These are phyloP conservation scores for Xerocomellus amylosporus DNA, from an alignment of 768 basidiomycete species.

Conservation along the genomic window DNA sequence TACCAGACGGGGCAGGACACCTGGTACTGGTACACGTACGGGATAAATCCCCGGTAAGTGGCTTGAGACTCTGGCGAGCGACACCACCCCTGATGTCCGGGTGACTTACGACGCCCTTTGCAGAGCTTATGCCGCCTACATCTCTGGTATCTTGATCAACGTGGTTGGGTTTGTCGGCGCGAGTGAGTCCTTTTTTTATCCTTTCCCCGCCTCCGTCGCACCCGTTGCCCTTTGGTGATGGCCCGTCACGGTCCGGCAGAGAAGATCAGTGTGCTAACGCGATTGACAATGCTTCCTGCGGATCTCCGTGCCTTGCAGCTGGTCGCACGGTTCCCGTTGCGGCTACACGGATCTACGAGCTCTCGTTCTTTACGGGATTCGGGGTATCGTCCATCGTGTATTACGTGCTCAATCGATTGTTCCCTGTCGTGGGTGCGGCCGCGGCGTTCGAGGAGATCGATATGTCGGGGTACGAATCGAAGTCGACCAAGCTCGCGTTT, in stretches of 20 bases:
- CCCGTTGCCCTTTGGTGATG: not conserved
- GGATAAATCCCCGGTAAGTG: slow-evolving; percentile 64
- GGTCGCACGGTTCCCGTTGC: slow-evolving; percentile 61
- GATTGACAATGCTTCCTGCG: not conserved
- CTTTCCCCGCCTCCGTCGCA: not conserved
- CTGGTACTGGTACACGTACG: slow-evolving; percentile 76
- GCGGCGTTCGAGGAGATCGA: slow-evolving; percentile 56
- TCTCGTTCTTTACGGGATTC: slow-evolving; percentile 86
- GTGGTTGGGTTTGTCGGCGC: slow-evolving; percentile 80
- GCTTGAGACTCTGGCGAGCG: not conserved
- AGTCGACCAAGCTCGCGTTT: not conserved
- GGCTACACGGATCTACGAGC: slow-evolving; percentile 69
- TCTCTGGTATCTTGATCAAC: slow-evolving; percentile 77
- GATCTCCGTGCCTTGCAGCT: slow-evolving; percentile 32
- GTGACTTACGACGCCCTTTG: not conserved
- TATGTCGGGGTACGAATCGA: slow-evolving; percentile 34
- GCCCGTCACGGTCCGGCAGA: not conserved
- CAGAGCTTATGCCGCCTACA: slow-evolving; percentile 65
- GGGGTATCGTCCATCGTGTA: slow-evolving; percentile 66
- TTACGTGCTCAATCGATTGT: slow-evolving; percentile 52
- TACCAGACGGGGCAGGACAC: slow-evolving; percentile 55
- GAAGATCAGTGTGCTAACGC: not conserved
- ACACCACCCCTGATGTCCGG: not conserved
- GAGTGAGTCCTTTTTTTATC: slow-evolving; percentile 42
- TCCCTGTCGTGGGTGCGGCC: slow-evolving; percentile 54